These are phyloP conservation scores for Sphaerulina vaccinii DNA, from an alignment of 2,329 filamentous ascomycete genomes.

Conservation along the genomic window DNA sequence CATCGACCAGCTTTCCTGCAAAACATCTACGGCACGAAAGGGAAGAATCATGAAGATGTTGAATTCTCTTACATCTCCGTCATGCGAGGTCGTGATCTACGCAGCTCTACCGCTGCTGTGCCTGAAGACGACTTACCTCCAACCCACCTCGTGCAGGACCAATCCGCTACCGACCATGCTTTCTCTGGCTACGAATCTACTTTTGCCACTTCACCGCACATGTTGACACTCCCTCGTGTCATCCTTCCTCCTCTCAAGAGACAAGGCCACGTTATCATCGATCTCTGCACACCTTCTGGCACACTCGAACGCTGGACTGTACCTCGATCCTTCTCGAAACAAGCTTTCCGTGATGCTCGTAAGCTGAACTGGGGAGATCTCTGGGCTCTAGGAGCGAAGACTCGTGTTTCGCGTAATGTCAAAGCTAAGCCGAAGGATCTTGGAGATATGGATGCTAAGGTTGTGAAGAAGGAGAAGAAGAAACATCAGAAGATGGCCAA, in stretches of 20 bases:
- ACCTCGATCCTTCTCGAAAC: conserved; percentile 73
- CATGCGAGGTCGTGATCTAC: conserved; percentile 68
- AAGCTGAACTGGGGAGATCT: conserved; percentile 91
- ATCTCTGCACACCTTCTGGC: conserved; percentile 84
- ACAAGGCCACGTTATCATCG: conserved; percentile 81
- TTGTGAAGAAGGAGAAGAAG: conserved; percentile 16
- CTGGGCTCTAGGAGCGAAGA: conserved; percentile 94
- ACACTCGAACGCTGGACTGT: conserved; percentile 92
- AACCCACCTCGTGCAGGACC: conserved; percentile 45
- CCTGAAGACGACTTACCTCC: conserved; percentile 10
- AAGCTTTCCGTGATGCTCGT: conserved; percentile 87
- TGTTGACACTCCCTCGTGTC: conserved; percentile 65
- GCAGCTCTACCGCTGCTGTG: conserved; percentile 29
- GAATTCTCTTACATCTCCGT: conserved; percentile 87
- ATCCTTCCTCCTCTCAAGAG: conserved; percentile 83
- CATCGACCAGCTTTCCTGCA: conserved; percentile 81
- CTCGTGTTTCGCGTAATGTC: conserved; percentile 58
- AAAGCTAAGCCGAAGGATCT: conserved; percentile 21
- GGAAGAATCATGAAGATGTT: conserved; percentile 84
- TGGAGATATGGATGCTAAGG: conserved; percentile 24
- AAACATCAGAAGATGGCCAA: conserved; percentile 7
- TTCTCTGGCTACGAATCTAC: conserved; percentile 75
- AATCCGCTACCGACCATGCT: conserved; percentile 61
- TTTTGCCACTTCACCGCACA: too few species aligned
- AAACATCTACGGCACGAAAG: conserved; percentile 64